Evolutionary conservation across 2,329 filamentous ascomycete species (phyloP).

Genomic region (Neoarthrinium moseri): DNA sequence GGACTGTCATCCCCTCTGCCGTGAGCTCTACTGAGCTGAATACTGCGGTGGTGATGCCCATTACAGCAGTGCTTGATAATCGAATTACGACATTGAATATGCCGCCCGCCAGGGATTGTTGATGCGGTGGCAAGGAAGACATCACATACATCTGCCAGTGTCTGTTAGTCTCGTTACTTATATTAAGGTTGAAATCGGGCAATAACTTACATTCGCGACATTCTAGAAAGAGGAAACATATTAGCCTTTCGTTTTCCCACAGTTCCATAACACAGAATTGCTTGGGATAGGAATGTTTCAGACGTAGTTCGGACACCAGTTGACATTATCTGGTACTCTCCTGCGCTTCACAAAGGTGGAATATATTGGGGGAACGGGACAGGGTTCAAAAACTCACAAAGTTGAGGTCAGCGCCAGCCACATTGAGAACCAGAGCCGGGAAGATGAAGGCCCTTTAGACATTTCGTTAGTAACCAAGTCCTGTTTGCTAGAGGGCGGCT

Average conservation of each 20-base stretch:
- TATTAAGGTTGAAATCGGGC: too few species aligned
- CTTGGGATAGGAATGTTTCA: too few species aligned
- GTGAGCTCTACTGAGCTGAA: constrained; percentile 47
- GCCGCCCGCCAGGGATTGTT: constrained; percentile 59
- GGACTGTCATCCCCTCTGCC: constrained; percentile 30
- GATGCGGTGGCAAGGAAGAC: constrained; percentile 50
- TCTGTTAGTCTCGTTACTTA: neutral
- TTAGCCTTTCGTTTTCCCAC: too few species aligned
- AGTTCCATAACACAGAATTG: too few species aligned
- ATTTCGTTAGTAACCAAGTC: too few species aligned
- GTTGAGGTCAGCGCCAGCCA: constrained; percentile 66
- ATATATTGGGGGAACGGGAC: too few species aligned
- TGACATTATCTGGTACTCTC: too few species aligned
- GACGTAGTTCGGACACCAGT: too few species aligned
- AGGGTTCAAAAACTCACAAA: too few species aligned
- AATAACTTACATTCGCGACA: constrained; percentile 58
- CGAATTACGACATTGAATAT: constrained; percentile 64
- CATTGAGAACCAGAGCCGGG: constrained; percentile 39
- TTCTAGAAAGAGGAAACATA: too few species aligned
- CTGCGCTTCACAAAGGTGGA: too few species aligned
- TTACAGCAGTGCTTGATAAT: constrained; percentile 56
- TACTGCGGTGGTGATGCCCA: constrained; percentile 62
- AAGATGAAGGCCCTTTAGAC: constrained; percentile 14
- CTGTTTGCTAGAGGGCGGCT: too few species aligned
- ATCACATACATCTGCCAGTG: constrained; percentile 58